phyloP scores from a whole-genome alignment of 805 yeast species.

The Wickerhamomyces bovis region DNA sequence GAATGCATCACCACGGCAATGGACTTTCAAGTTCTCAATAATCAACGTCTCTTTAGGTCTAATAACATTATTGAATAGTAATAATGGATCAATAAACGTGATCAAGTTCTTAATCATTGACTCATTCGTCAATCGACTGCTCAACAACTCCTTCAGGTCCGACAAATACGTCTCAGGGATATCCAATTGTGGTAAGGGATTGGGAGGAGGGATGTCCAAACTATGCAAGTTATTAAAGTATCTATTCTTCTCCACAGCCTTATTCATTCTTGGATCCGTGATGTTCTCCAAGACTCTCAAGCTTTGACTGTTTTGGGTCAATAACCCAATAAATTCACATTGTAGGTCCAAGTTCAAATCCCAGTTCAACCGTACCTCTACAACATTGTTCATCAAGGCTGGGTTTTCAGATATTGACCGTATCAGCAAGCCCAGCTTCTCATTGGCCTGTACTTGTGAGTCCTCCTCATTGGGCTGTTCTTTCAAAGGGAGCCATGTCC shows the following conservation, averaged over 20 bases:
- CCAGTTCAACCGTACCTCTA: constrained; percentile 38
- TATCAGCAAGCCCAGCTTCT: constrained; percentile 23
- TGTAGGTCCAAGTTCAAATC: constrained; percentile 31
- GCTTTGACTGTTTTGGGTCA: constrained; percentile 26
- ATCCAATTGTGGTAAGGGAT: constrained; percentile 27
- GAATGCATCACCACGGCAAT: constrained; percentile 36
- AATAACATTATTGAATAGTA: constrained; percentile 29
- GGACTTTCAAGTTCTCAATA: constrained; percentile 32
- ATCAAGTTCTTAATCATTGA: constrained; percentile 25
- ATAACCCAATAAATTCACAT: constrained; percentile 22
- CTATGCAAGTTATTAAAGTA: constrained; percentile 18
- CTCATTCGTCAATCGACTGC: constrained; percentile 13
- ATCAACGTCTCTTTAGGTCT: constrained; percentile 24
- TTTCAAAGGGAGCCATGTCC: constrained; percentile 28
- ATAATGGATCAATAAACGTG: constrained; percentile 33
- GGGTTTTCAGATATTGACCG: constrained; percentile 22
- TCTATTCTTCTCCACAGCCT: constrained; percentile 26
- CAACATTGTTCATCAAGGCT: constrained; percentile 22
- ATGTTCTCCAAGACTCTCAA: constrained; percentile 33
- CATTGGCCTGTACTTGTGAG: constrained; percentile 27
- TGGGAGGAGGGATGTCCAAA: constrained; percentile 27
- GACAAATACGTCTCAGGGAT: constrained; percentile 27
- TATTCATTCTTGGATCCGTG: constrained; percentile 33
- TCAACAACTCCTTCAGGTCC: constrained; percentile 22
- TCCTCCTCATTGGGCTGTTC: constrained; percentile 2